Percentiles rank a stretch among this genome's conserved stretches.
phyloP scores from a whole-genome alignment of 1,284 basidiomycete species.

The Marasmius sp. region DNA sequence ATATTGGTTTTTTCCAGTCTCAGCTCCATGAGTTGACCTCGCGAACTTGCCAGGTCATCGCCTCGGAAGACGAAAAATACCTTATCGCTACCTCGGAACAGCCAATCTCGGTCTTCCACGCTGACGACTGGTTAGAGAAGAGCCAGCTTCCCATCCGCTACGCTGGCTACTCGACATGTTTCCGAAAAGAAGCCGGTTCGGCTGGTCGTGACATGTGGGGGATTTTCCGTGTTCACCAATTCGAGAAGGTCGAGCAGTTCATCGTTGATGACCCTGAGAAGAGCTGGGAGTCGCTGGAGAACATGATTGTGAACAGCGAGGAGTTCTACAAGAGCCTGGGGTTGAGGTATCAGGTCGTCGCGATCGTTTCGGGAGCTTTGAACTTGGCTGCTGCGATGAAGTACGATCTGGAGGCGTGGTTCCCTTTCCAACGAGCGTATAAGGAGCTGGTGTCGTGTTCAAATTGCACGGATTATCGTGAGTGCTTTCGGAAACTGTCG shows the following conservation, averaged over 20 bases:
- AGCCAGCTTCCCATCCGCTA: slow-evolving; percentile 88
- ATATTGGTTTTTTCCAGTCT: slow-evolving; percentile 5
- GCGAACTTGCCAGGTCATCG: slow-evolving; percentile 61
- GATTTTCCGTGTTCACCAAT: slow-evolving; percentile 99
- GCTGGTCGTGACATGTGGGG: slow-evolving; percentile 99
- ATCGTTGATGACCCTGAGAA: slow-evolving; percentile 92
- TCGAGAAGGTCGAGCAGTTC: slow-evolving; percentile 99
- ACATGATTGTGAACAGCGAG: slow-evolving; percentile 88
- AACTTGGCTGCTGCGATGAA: slow-evolving; percentile 98
- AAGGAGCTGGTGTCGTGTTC: slow-evolving; percentile 94
- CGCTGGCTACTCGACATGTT: slow-evolving; percentile 91
- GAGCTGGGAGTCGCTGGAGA: slow-evolving; percentile 93
- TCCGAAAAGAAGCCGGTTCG: slow-evolving; percentile 97
- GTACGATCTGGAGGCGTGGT: slow-evolving; percentile 98
- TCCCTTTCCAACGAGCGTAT: slow-evolving; percentile 95
- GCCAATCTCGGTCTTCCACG: slow-evolving; percentile 94
- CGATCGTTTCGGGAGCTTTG: slow-evolving; percentile 95
- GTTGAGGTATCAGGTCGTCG: slow-evolving; percentile 89
- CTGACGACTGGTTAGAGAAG: slow-evolving; percentile 97
- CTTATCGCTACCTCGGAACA: slow-evolving; percentile 99
- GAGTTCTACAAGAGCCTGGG: slow-evolving; percentile 95
- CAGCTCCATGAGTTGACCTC: slow-evolving; percentile 3
- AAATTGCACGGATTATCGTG: slow-evolving; percentile 94
- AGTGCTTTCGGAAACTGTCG: slow-evolving; percentile 32
- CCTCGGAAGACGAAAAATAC: slow-evolving; percentile 95